phyloP scores from a whole-genome alignment of 768 basidiomycete genomes.

The Rickenella mellea region DNA sequence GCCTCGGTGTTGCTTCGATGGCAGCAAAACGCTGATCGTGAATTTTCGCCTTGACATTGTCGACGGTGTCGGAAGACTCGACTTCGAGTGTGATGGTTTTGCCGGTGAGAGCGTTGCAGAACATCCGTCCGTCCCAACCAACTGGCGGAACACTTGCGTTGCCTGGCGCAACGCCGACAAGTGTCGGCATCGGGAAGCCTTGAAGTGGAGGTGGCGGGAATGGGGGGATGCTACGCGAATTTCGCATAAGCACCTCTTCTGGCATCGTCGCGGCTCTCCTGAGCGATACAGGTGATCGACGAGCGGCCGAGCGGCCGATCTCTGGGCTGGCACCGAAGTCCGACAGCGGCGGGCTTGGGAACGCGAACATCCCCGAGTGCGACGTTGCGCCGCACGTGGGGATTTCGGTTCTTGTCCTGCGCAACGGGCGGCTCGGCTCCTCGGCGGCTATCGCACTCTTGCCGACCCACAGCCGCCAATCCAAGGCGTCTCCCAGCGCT shows the following conservation, averaged over 20 bases:
- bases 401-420: slow-evolving; percentile 37
- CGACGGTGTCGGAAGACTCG: too few species aligned
- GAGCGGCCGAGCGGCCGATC: background rate
- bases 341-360: background rate
- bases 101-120: too few species aligned
- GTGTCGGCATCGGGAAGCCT: too few species aligned
- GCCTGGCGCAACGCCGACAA: too few species aligned
- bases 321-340: background rate
- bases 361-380: background rate
- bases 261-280: background rate
- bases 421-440: slow-evolving; percentile 27
- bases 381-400: slow-evolving; percentile 5
- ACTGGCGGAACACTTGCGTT: too few species aligned
- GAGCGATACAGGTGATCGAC: background rate
- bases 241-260: too few species aligned
- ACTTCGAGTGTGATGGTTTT: too few species aligned
- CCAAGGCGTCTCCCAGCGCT: slow-evolving; percentile 75
- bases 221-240: too few species aligned
- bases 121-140: too few species aligned
- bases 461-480: slow-evolving; percentile 92
- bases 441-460: slow-evolving; percentile 37
- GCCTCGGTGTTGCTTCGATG: background rate
- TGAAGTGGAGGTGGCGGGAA: too few species aligned
- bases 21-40: too few species aligned
- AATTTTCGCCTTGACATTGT: too few species aligned